phyloP scores from a whole-genome alignment of 2,329 filamentous ascomycete genomes.

The Penicillium griseofulvum region DNA sequence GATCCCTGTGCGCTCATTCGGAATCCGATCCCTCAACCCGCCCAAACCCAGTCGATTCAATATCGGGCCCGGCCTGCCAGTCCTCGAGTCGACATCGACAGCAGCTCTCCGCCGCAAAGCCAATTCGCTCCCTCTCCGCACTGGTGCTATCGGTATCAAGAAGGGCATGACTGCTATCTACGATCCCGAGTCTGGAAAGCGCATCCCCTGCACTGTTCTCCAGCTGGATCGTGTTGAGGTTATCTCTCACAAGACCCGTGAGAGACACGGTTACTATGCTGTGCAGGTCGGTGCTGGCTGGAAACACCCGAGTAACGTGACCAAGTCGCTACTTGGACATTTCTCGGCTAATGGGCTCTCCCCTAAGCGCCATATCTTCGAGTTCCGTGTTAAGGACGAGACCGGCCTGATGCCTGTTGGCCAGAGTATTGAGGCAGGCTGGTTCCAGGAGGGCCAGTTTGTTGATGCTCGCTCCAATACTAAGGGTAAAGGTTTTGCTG shows the following conservation, averaged over 20 bases:
- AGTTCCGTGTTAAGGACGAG: slow-evolving; percentile 79
- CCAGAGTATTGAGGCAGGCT: slow-evolving; percentile 73
- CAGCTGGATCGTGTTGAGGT: slow-evolving; percentile 93
- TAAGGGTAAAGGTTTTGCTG: slow-evolving; percentile 88
- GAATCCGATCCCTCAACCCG: slow-evolving; percentile 59
- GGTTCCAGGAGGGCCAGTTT: slow-evolving; percentile 87
- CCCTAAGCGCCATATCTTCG: slow-evolving; percentile 77
- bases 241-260: slow-evolving; percentile 76
- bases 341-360: slow-evolving; percentile 77
- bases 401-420: slow-evolving; percentile 74
- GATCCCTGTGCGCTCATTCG: slow-evolving; percentile 40
- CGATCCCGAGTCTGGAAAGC: slow-evolving; percentile 69
- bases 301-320: slow-evolving; percentile 71
- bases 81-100: slow-evolving; percentile 55
- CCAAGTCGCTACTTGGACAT: slow-evolving; percentile 81
- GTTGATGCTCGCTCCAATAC: slow-evolving; percentile 79
- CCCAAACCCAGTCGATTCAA: slow-evolving; percentile 55
- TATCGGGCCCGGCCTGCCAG: slow-evolving; percentile 48
- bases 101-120: slow-evolving; percentile 61
- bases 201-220: slow-evolving; percentile 84
- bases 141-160: slow-evolving; percentile 82
- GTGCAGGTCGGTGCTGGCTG: slow-evolving; percentile 83
- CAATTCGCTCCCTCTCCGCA: slow-evolving; percentile 62
- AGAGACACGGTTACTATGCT: slow-evolving; percentile 85
- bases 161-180: slow-evolving; percentile 95